Percentiles rank a stretch among this genome's conserved stretches.
Conservation (phyloP, 1,284 basidiomycete genomes). For the Papiliotrema nemorosa region DNA sequence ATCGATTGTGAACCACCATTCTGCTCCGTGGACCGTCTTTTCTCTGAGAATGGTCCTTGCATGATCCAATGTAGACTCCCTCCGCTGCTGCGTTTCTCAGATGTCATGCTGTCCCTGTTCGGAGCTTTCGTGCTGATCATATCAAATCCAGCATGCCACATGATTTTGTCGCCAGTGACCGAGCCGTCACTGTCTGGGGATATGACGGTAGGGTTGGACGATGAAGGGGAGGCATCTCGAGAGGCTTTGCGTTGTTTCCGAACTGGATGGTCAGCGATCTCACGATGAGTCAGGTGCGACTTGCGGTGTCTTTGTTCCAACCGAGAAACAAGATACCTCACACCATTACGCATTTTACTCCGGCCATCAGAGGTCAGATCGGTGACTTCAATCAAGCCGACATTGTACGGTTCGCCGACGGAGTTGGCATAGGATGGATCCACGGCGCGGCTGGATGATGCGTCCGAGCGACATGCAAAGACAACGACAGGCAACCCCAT, state of each 20-base stretch:
- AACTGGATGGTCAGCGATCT: slow-evolving; percentile 4
- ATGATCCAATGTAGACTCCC: slow-evolving; percentile 36
- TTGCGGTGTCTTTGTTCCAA: slow-evolving; percentile 40
- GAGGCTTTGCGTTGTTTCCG: slow-evolving; percentile 12
- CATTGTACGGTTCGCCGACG: slow-evolving; percentile 44
- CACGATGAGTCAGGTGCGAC: slow-evolving; percentile 6
- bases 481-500: slow-evolving; percentile 36
- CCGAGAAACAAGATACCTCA: slow-evolving; percentile 45
- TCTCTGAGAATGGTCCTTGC: slow-evolving; percentile 11
- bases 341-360: slow-evolving; percentile 46
- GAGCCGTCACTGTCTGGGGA: slow-evolving; percentile 20
- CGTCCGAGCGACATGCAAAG: slow-evolving; percentile 48
- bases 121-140: slow-evolving; percentile 6
- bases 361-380: slow-evolving; percentile 37
- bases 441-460: slow-evolving; percentile 27
- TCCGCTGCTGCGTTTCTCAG: slow-evolving; percentile 27
- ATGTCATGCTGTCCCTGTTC: slow-evolving; percentile 10
- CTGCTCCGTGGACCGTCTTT: background rate
- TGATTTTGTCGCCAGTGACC: slow-evolving; percentile 16
- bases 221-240: background rate
- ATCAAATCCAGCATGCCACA: slow-evolving; percentile 17
- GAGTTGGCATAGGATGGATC: slow-evolving; percentile 42
- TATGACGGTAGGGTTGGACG: background rate
- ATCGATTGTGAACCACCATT: background rate
- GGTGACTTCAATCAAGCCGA: slow-evolving; percentile 47